These are phyloP conservation scores for Aspergillus sp. DNA, from an alignment of 2,329 filamentous ascomycete genomes.

Conservation along the genomic window DNA sequence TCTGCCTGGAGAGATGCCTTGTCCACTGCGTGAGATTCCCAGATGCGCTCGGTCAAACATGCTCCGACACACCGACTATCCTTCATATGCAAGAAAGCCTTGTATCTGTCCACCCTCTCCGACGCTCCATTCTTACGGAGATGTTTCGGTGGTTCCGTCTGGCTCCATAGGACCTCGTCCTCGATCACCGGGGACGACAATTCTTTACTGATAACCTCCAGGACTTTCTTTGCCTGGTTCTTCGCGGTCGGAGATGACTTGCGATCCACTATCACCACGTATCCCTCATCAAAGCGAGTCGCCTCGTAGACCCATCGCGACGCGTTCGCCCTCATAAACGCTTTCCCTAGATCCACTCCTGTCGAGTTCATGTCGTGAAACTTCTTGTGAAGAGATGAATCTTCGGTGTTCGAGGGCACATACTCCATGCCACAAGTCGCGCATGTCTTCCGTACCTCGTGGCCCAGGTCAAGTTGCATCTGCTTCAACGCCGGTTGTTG, in stretches of 20 bases:
- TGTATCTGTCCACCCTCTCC: slow-evolving; percentile 53
- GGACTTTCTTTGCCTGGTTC: slow-evolving; percentile 54
- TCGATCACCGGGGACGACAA: slow-evolving; percentile 60
- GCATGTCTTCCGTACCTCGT: slow-evolving; percentile 58
- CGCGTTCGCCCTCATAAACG: slow-evolving; percentile 54
- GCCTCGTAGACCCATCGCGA: slow-evolving; percentile 54
- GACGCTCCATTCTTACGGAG: slow-evolving; percentile 31
- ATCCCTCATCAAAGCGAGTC: slow-evolving; percentile 49
- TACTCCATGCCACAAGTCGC: slow-evolving; percentile 66
- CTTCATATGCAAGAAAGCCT: slow-evolving; percentile 62
- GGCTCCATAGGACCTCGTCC: slow-evolving; percentile 59
- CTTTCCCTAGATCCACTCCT: slow-evolving; percentile 61
- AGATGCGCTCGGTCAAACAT: slow-evolving; percentile 62
- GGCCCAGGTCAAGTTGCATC: slow-evolving; percentile 61
- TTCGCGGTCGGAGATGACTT: slow-evolving; percentile 53
- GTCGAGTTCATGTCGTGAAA: slow-evolving; percentile 63
- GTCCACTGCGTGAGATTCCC: slow-evolving; percentile 55
- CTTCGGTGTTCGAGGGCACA: slow-evolving; percentile 60
- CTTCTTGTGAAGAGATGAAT: slow-evolving; percentile 62
- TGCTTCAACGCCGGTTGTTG: slow-evolving; percentile 49
- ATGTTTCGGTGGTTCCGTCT: slow-evolving; percentile 41
- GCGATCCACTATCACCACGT: slow-evolving; percentile 59
- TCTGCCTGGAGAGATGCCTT: slow-evolving; percentile 17
- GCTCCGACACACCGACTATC: slow-evolving; percentile 63
- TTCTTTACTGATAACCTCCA: slow-evolving; percentile 64